A percentile compares a stretch with the other conserved stretches of the same genome.
These are phyloP conservation scores for Agrocybe pediades DNA, from an alignment of 768 basidiomycete genomes.

Conservation along the genomic window DNA sequence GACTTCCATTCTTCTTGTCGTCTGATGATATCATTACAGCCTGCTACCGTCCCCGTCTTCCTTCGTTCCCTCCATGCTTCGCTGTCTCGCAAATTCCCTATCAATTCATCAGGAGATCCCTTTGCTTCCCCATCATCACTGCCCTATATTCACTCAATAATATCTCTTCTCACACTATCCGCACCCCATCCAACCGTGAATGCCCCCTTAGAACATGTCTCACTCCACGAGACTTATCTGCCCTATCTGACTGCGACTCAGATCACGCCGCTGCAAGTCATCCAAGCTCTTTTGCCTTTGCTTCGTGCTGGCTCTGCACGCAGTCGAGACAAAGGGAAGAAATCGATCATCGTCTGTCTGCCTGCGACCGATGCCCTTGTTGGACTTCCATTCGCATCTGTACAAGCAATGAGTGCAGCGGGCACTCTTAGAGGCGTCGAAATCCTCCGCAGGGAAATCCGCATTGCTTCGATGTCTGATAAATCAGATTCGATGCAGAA, in stretches of 20 bases:
- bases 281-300: constrained; percentile 77
- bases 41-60: constrained; percentile 71
- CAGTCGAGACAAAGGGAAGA: constrained; percentile 51
- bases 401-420: constrained; percentile 76
- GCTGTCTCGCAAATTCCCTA: constrained; percentile 80
- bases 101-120: constrained; percentile 79
- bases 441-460: constrained; percentile 74
- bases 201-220: constrained; percentile 73
- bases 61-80: constrained; percentile 80
- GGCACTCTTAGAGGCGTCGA: constrained; percentile 72
- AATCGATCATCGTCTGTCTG: constrained; percentile 72
- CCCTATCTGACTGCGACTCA: constrained; percentile 76
- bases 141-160: constrained; percentile 75
- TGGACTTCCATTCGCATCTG: constrained; percentile 68
- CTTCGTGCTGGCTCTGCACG: constrained; percentile 68
- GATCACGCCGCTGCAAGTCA: constrained; percentile 72
- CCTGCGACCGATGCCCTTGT: constrained; percentile 73
- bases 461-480: constrained; percentile 54
- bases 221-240: constrained; percentile 62
- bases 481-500: constrained; percentile 61
- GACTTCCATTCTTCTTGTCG: not conserved
- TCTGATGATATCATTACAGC: constrained; percentile 39
- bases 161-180: constrained; percentile 71
- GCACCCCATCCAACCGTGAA: constrained; percentile 38
- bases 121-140: constrained; percentile 65